Conservation (phyloP, 164 flowering plant genomes). For the Vitis riparia region DNA sequence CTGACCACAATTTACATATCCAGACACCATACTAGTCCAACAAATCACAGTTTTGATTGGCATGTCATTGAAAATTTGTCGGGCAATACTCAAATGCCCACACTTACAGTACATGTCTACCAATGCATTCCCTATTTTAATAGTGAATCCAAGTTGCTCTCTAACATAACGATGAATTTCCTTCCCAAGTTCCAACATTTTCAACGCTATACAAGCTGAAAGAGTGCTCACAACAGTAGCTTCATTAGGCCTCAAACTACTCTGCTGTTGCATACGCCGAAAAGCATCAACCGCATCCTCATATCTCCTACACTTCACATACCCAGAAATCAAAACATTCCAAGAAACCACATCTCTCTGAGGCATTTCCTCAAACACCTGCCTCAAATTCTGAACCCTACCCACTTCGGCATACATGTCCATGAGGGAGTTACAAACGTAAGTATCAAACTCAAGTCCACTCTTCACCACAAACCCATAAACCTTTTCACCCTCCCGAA, state of each 20-base stretch:
- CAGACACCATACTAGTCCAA: conserved; percentile 78
- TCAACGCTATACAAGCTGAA: conserved; percentile 63
- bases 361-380: conserved; percentile 69
- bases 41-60: conserved; percentile 59
- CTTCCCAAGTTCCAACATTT: conserved; percentile 62
- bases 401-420: conserved; percentile 69
- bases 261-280: conserved; percentile 37
- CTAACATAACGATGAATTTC: conserved; percentile 50
- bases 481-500: conserved; percentile 46
- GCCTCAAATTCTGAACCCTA: conserved; percentile 10
- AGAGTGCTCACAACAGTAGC: conserved; percentile 70
- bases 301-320: conserved; percentile 44
- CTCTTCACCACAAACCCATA: conserved; percentile 57
- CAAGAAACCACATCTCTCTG: conserved; percentile 65
- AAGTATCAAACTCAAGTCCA: conserved; percentile 59
- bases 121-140: conserved; percentile 61
- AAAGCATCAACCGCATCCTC: conserved; percentile 51
- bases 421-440: conserved; percentile 69
- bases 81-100: conserved; percentile 48
- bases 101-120: conserved; percentile 76
- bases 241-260: conserved; percentile 48
- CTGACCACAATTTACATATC: conserved; percentile 56
- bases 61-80: conserved; percentile 50
- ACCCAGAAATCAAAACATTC: conserved; percentile 68
- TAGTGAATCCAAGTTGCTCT: conserved; percentile 40